Percentiles rank a stretch among this genome's conserved stretches.
phyloP scores from a whole-genome alignment of 1,284 basidiomycete species.

The Chalciporus sp. region DNA sequence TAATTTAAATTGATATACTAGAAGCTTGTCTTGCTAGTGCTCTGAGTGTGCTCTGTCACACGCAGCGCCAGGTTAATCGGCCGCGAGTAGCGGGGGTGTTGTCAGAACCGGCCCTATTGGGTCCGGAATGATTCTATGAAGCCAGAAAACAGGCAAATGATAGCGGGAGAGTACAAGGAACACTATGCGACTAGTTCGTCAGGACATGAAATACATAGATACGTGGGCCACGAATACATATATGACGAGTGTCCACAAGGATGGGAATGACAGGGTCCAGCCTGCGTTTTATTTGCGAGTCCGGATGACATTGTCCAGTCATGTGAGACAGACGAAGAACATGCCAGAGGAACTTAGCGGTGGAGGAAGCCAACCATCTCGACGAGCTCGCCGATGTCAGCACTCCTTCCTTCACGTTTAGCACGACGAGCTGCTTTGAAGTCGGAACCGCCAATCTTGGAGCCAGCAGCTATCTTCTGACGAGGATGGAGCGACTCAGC shows the following conservation, averaged over 20 bases:
- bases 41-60: too few relatives aligned
- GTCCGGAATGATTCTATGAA: too few relatives aligned
- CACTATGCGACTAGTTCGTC: too few relatives aligned
- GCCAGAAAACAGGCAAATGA: too few relatives aligned
- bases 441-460: conserved; percentile 28
- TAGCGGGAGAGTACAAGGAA: too few relatives aligned
- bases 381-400: conserved; percentile 25
- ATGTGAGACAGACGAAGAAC: background rate
- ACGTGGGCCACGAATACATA: background rate
- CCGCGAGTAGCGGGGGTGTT: too few relatives aligned
- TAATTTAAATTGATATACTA: too few relatives aligned
- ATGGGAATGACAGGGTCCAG: background rate
- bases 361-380: conserved; percentile 34
- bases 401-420: conserved; percentile 26
- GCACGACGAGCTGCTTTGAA: conserved; percentile 34
- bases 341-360: background rate
- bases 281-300: background rate
- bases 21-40: too few relatives aligned
- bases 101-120: too few relatives aligned
- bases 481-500: conserved; percentile 26
- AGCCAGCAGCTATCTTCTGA: conserved; percentile 26
- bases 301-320: background rate
- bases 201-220: background rate
- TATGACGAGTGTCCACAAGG: too few relatives aligned
- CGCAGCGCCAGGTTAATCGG: too few relatives aligned